Evolutionary conservation across 441 rosid genomes (phyloP).

Genomic region (Biscutella auriculata): DNA sequence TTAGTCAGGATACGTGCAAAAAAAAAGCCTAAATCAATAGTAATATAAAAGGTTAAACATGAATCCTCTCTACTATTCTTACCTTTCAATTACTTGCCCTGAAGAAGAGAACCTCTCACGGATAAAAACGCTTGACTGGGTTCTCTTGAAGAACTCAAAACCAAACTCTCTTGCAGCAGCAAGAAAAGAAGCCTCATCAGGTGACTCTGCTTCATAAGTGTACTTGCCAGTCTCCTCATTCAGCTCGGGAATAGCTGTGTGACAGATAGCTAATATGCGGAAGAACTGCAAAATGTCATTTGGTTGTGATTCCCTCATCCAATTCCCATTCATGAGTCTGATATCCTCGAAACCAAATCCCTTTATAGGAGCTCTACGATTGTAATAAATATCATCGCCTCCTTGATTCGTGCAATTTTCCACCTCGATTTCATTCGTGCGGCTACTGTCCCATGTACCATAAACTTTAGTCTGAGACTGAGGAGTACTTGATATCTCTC

Average conservation of each 20-base stretch:
- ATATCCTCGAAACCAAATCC: constrained; percentile 86
- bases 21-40: too few relatives aligned
- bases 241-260: constrained; percentile 83
- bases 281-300: constrained; percentile 50
- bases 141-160: constrained; percentile 76
- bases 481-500: constrained; percentile 27
- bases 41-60: too few relatives aligned
- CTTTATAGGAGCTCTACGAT: constrained; percentile 41
- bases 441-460: too few relatives aligned
- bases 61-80: too few relatives aligned
- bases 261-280: constrained; percentile 74
- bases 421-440: constrained; percentile 70
- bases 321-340: constrained; percentile 68
- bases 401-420: constrained; percentile 46
- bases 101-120: constrained; percentile 43
- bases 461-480: constrained; percentile 29
- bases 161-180: constrained; percentile 95
- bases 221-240: constrained; percentile 62
- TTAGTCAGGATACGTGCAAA: too few relatives aligned
- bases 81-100: constrained; percentile 62
- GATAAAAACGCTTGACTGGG: constrained; percentile 70
- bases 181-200: constrained; percentile 89
- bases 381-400: constrained; percentile 32
- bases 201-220: constrained; percentile 92
- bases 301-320: constrained; percentile 61